phyloP scores from a whole-genome alignment of 305 asterid genomes.

The Ilex paraguariensis region DNA sequence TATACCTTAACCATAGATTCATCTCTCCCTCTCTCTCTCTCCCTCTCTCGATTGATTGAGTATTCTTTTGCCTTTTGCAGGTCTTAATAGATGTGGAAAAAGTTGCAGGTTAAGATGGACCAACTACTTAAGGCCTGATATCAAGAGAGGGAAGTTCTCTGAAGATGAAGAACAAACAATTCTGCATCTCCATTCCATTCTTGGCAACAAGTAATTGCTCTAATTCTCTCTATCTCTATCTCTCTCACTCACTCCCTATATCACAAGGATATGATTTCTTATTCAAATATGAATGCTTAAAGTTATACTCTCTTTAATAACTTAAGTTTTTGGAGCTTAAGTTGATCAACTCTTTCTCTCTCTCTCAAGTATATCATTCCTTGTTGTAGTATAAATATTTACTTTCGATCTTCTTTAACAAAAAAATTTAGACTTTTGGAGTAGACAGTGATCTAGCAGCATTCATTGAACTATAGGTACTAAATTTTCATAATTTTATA shows the following conservation, averaged over 20 bases:
- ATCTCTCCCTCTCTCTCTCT: background rate
- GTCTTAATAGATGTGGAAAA: slow-evolving; percentile 78
- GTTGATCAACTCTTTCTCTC: too few relatives aligned
- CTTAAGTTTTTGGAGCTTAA: too few relatives aligned
- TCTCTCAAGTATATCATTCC: too few relatives aligned
- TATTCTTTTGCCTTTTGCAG: slow-evolving; percentile 19
- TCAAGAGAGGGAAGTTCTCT: slow-evolving; percentile 77
- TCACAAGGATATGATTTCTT: too few relatives aligned
- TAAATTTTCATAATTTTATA: too few relatives aligned
- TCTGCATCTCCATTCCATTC: slow-evolving; percentile 74
- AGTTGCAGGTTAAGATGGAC: slow-evolving; percentile 92
- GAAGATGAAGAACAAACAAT: slow-evolving; percentile 78
- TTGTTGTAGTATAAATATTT: background rate
- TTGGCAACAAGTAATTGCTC: slow-evolving; percentile 68
- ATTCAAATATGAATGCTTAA: too few relatives aligned
- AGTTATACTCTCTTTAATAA: too few relatives aligned
- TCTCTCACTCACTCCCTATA: too few relatives aligned
- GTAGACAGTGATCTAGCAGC: too few relatives aligned
- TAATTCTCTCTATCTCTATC: background rate
- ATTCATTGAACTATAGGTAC: too few relatives aligned
- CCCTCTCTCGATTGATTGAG: background rate
- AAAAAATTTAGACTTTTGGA: too few relatives aligned
- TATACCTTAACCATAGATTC: too few relatives aligned
- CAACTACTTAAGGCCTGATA: slow-evolving; percentile 75
- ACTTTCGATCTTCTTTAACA: background rate